phyloP scores from a whole-genome alignment of 108 stramenopile species.

The Skeletonema menzelii region DNA sequence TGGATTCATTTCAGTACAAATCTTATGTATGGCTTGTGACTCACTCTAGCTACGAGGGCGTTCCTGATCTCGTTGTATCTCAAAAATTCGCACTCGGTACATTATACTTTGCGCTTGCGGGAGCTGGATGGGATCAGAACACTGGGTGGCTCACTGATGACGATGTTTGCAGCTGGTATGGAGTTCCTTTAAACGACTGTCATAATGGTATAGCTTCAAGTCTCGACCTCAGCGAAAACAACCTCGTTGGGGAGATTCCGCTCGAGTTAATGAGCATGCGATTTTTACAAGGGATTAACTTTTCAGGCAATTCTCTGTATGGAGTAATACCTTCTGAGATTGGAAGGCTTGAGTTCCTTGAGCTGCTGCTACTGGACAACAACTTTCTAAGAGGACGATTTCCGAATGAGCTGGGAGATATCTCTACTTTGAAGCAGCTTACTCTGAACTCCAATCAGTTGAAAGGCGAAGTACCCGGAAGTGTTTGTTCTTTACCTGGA shows the following conservation, averaged over 20 bases:
- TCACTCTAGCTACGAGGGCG: neutral
- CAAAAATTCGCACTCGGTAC: constrained; percentile 63
- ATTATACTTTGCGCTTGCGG: constrained; percentile 47
- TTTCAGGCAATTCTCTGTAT: constrained; percentile 29
- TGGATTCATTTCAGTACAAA: constrained; percentile 24
- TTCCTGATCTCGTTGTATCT: constrained; percentile 17
- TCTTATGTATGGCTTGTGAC: constrained; percentile 36
- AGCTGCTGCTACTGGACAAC: constrained; percentile 9
- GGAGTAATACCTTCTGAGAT: constrained; percentile 41
- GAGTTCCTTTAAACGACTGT: constrained; percentile 30
- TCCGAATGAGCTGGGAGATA: constrained; percentile 44
- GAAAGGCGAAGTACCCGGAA: constrained; percentile 13
- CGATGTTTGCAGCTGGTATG: constrained; percentile 38
- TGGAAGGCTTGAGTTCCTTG: constrained; percentile 28
- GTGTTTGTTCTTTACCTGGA: constrained; percentile 18
- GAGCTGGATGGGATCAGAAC: constrained; percentile 19
- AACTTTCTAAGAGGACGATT: constrained; percentile 37
- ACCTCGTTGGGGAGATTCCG: constrained; percentile 25
- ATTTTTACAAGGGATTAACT: constrained; percentile 11
- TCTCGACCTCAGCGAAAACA: constrained; percentile 45
- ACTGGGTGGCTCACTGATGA: constrained; percentile 25
- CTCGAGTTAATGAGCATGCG: constrained; percentile 16
- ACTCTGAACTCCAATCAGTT: constrained; percentile 38
- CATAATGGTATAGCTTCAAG: constrained; percentile 30
- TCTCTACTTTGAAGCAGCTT: constrained; percentile 34